Conservation (phyloP, 2,329 filamentous ascomycete species). For the Lecanoromycetidae sp. region DNA sequence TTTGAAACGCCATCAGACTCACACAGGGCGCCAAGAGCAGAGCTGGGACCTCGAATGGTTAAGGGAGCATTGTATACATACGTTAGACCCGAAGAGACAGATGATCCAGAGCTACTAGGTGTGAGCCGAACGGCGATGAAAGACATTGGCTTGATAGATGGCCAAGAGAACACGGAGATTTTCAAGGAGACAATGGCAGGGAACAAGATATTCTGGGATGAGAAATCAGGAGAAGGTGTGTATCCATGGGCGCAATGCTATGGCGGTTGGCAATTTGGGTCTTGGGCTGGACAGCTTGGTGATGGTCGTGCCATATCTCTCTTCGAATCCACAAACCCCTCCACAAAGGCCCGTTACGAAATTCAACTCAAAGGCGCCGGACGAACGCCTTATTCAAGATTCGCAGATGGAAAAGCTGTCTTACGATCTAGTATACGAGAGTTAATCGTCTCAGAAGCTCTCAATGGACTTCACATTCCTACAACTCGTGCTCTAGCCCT, state of each 20-base stretch:
- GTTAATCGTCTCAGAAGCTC: slow-evolving; percentile 76
- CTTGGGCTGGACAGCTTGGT: slow-evolving; percentile 91
- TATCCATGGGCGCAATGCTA: slow-evolving; percentile 99
- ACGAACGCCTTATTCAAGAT: slow-evolving; percentile 84
- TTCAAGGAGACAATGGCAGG: slow-evolving; percentile 71
- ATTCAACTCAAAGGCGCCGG: slow-evolving; percentile 91
- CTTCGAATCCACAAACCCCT: slow-evolving; percentile 73
- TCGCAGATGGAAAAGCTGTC: slow-evolving; percentile 91
- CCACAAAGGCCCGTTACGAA: slow-evolving; percentile 65
- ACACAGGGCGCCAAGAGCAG: slow-evolving; percentile 64
- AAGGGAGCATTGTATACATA: slow-evolving; percentile 79
- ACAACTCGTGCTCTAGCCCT: slow-evolving; percentile 77
- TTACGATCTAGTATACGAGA: slow-evolving; percentile 86
- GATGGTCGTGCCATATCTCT: slow-evolving; percentile 90
- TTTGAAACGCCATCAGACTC: slow-evolving; percentile 74
- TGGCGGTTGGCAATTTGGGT: slow-evolving; percentile 62
- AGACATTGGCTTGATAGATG: slow-evolving; percentile 63
- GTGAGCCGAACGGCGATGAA: slow-evolving; percentile 67
- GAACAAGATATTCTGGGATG: slow-evolving; percentile 67
- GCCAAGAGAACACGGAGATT: slow-evolving; percentile 57
- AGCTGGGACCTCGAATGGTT: slow-evolving; percentile 70
- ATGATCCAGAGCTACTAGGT: slow-evolving; percentile 65
- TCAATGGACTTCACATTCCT: slow-evolving; percentile 76
- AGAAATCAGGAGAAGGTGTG: slow-evolving; percentile 52
- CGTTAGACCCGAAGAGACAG: slow-evolving; percentile 65